A percentile compares a stretch with the other conserved stretches of the same genome.
These are phyloP conservation scores for Aspergillus tubingensis DNA, from an alignment of 2,329 filamentous ascomycete genomes.

Conservation along the genomic window DNA sequence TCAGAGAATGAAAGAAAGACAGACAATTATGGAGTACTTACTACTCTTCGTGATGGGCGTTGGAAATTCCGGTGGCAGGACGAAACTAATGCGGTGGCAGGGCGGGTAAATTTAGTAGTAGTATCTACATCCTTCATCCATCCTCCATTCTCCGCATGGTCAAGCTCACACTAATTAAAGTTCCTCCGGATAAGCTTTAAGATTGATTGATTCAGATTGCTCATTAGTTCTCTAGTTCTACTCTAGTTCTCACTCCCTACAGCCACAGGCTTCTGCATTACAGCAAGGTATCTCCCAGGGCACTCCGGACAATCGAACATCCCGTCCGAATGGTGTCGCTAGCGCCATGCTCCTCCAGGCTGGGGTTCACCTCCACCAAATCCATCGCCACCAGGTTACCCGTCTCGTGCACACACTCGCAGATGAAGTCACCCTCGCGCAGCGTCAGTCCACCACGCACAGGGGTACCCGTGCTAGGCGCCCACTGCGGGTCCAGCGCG, in stretches of 20 bases:
- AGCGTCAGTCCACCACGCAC: constrained; percentile 91
- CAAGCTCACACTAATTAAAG: too few species aligned
- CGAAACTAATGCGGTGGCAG: not conserved
- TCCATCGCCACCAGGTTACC: constrained; percentile 78
- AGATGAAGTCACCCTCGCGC: constrained; percentile 95
- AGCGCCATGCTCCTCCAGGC: constrained; percentile 68
- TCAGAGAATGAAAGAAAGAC: not conserved
- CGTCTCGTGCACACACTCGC: constrained; percentile 79
- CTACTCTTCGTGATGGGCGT: too few species aligned
- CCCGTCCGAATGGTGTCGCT: constrained; percentile 87
- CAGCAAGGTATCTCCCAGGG: constrained; percentile 85
- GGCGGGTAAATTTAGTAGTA: not conserved
- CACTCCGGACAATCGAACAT: constrained; percentile 87
- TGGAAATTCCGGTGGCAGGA: constrained; percentile 7
- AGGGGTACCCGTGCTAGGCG: constrained; percentile 91
- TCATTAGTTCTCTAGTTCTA: too few species aligned
- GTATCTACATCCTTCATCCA: not conserved
- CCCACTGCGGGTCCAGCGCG: constrained; percentile 93
- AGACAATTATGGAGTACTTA: not conserved
- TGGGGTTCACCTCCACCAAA: constrained; percentile 79
- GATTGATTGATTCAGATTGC: too few species aligned
- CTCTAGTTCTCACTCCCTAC: too few species aligned
- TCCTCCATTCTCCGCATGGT: too few species aligned
- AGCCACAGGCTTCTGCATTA: constrained; percentile 38
- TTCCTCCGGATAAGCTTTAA: too few species aligned